Percentiles rank a stretch among this genome's conserved stretches.
Evolutionary conservation across 805 yeast species (phyloP).

Genomic region (Lipomyces sp.): DNA sequence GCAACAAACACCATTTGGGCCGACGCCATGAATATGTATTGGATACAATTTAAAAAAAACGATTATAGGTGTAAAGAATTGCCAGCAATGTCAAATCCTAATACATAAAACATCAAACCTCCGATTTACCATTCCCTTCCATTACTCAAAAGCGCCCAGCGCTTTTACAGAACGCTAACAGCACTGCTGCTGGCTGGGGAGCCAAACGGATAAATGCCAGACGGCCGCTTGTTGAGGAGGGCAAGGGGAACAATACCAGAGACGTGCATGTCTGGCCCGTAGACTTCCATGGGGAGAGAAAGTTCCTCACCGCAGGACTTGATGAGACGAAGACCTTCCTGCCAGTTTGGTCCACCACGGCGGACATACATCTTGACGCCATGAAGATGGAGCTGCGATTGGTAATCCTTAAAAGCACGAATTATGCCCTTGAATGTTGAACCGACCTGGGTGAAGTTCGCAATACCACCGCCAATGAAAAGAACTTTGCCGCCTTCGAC

Average conservation of each 20-base stretch:
- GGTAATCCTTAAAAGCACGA: constrained; percentile 53
- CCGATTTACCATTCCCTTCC: not conserved
- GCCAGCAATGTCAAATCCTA: constrained; percentile 4
- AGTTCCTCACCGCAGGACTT: constrained; percentile 53
- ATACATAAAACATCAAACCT: not conserved
- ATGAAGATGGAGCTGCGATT: constrained; percentile 47
- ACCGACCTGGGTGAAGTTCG: constrained; percentile 56
- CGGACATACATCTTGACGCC: constrained; percentile 52
- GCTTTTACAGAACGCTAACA: constrained; percentile 15
- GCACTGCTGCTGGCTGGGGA: constrained; percentile 19
- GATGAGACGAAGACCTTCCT: constrained; percentile 53
- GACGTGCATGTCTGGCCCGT: constrained; percentile 58
- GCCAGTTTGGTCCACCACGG: constrained; percentile 57
- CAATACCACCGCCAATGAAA: constrained; percentile 55
- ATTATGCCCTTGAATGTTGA: constrained; percentile 56
- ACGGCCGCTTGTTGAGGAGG: constrained; percentile 49
- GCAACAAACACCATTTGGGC: not conserved
- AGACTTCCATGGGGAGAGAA: constrained; percentile 53
- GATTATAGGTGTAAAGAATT: not conserved
- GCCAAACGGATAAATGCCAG: constrained; percentile 50
- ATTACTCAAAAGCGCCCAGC: not conserved
- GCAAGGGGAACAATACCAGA: constrained; percentile 55
- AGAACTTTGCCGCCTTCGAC: constrained; percentile 48
- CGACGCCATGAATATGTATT: not conserved
- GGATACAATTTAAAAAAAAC: not conserved